Evolutionary conservation across 495 filamentous ascomycete genomes (phyloP).

Genomic region (Rhypophila decipiens): DNA sequence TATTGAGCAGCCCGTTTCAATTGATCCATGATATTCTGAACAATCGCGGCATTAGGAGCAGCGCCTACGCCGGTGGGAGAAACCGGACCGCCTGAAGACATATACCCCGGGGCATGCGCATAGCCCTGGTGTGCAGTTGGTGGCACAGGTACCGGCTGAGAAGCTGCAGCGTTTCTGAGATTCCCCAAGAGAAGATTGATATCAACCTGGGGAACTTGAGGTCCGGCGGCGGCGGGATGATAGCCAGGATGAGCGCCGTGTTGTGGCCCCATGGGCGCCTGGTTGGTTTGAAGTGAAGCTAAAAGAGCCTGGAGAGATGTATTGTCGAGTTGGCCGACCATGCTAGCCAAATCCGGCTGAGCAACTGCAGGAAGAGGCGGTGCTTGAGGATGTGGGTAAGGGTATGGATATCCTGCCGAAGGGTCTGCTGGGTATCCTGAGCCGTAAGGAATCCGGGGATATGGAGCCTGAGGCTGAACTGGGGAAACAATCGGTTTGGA

Average conservation of each 20-base stretch:
- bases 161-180: conserved; percentile 9
- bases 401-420: conserved; percentile 16
- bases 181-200: conserved; percentile 22
- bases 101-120: conserved; percentile 5
- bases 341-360: conserved; percentile 45
- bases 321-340: conserved; percentile 60
- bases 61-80: no score
- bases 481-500: conserved; percentile 27
- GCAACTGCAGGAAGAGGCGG: conserved; percentile 25
- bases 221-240: conserved; percentile 27
- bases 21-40: conserved; percentile 23
- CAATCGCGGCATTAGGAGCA: conserved; percentile 20
- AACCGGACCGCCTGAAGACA: conserved; percentile 1
- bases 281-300: conserved; percentile 51
- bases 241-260: conserved; percentile 45
- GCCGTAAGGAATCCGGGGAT: conserved; percentile 12
- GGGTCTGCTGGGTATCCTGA: conserved; percentile 14
- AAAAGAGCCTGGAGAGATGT: conserved; percentile 67
- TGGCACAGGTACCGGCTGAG: conserved; percentile 11
- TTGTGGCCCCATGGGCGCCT: conserved; percentile 34
- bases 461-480: conserved; percentile 17
- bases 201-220: conserved; percentile 23
- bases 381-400: conserved; percentile 18
- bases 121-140: conserved; percentile 10
- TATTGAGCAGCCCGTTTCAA: conserved; percentile 13